Conservation (phyloP, 2,329 filamentous ascomycete genomes). For the Blastomyces emzantsi region DNA sequence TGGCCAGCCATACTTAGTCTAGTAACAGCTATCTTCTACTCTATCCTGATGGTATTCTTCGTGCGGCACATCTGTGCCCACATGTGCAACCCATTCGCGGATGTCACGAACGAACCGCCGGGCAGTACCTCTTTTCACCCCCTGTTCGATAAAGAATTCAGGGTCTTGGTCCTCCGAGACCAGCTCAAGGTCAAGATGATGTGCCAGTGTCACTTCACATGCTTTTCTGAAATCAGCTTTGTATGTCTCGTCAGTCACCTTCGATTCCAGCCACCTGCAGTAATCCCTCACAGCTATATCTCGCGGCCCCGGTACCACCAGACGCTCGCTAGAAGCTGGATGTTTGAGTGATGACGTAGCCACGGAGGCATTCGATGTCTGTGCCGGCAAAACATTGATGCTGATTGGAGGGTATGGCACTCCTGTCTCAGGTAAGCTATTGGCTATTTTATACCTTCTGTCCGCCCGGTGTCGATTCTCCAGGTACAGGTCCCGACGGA, state of each 20-base stretch:
- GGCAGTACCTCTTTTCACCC: slow-evolving; percentile 24
- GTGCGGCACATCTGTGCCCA: not conserved
- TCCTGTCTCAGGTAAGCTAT: slow-evolving; percentile 12
- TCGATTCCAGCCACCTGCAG: slow-evolving; percentile 22
- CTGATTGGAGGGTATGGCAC: slow-evolving; percentile 22
- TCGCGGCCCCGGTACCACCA: slow-evolving; percentile 17
- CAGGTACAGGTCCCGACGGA: slow-evolving; percentile 27
- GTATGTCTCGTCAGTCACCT: slow-evolving; percentile 2
- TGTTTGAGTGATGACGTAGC: not conserved
- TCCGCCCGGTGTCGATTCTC: slow-evolving; percentile 24
- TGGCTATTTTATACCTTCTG: slow-evolving; percentile 19
- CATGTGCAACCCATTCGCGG: slow-evolving; percentile 14
- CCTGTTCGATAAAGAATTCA: slow-evolving; percentile 24
- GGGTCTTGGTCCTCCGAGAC: slow-evolving; percentile 25
- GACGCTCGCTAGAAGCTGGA: not conserved
- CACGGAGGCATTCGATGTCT: slow-evolving; percentile 13
- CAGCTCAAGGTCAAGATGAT: slow-evolving; percentile 23
- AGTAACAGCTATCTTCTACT: too few species aligned
- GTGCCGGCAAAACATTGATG: slow-evolving; percentile 24
- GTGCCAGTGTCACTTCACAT: slow-evolving; percentile 19
- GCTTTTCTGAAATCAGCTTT: slow-evolving; percentile 22
- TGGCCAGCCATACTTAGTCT: not conserved
- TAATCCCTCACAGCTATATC: slow-evolving; percentile 22
- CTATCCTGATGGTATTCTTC: not conserved
- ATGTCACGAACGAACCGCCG: slow-evolving; percentile 27